A percentile compares a stretch with the other conserved stretches of the same genome.
phyloP scores from a whole-genome alignment of 495 filamentous ascomycete species.

The Parachaetomium inaequale region DNA sequence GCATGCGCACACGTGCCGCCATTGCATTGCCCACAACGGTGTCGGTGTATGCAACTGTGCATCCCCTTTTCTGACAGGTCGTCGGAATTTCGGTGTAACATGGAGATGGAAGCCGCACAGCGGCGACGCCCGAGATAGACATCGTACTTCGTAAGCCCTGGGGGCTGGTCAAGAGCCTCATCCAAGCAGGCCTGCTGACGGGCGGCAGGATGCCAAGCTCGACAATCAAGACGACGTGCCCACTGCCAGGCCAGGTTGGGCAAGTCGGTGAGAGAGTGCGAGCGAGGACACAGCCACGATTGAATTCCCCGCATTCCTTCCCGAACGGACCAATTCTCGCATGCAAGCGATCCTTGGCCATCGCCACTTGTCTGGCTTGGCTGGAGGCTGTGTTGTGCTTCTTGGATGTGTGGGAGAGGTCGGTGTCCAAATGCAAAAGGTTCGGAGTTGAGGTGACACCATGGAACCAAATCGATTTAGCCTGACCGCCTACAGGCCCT shows the following conservation, averaged over 20 bases:
- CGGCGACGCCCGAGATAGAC: constrained; percentile 3
- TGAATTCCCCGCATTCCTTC: constrained; percentile 6
- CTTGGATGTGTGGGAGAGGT: background rate
- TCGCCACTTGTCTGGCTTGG: no score
- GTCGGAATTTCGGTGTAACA: background rate
- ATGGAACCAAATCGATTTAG: background rate
- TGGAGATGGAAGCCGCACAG: background rate
- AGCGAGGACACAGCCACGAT: constrained; percentile 6
- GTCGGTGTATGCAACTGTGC: background rate
- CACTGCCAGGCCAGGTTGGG: background rate
- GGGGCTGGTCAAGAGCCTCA: constrained; percentile 1
- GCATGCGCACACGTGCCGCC: background rate
- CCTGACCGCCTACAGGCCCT: background rate
- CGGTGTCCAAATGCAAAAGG: constrained; percentile 13
- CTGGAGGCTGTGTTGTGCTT: constrained; percentile 3
- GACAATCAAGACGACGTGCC: no score
- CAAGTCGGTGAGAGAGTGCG: constrained; percentile 1
- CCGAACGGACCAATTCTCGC: background rate
- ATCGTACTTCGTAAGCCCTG: background rate
- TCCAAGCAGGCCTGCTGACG: background rate
- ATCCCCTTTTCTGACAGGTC: background rate
- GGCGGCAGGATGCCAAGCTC: background rate
- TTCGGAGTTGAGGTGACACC: no score
- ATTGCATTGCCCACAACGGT: background rate
- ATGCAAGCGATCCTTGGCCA: background rate